phyloP scores from a whole-genome alignment of 2,329 filamentous ascomycete species.

The Chrysosphaeria jannelii region DNA sequence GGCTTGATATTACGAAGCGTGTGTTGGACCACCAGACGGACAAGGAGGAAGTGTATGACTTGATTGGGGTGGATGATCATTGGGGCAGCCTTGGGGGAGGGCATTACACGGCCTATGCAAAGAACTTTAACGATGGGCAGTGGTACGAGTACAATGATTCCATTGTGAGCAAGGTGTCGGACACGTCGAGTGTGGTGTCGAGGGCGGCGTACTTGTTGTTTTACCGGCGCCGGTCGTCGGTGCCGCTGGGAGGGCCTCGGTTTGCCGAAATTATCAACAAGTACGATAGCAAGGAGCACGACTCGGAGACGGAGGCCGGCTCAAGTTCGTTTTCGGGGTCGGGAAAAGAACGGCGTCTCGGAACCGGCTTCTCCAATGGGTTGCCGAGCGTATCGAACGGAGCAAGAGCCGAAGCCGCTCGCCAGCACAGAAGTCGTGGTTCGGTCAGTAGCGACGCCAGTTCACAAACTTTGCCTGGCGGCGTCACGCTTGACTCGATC shows the following conservation, averaged over 20 bases:
- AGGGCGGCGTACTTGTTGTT: slow-evolving; percentile 74
- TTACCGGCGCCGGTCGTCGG: slow-evolving; percentile 58
- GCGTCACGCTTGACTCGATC: too few species aligned
- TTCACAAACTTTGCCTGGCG: too few species aligned
- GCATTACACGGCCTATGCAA: slow-evolving; percentile 84
- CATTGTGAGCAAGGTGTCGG: slow-evolving; percentile 28
- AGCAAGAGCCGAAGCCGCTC: slow-evolving; percentile 54
- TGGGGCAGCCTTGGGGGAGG: slow-evolving; percentile 80
- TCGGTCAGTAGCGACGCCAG: slow-evolving; percentile 12
- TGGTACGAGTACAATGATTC: slow-evolving; percentile 98
- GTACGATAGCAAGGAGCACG: slow-evolving; percentile 20
- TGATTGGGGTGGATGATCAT: slow-evolving; percentile 90
- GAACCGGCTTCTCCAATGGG: slow-evolving; percentile 58
- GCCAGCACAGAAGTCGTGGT: slow-evolving; percentile 29
- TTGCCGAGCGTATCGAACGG: slow-evolving; percentile 64
- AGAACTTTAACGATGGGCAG: slow-evolving; percentile 62
- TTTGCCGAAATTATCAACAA: slow-evolving; percentile 40
- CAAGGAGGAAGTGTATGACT: slow-evolving; percentile 64
- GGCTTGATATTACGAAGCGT: slow-evolving; percentile 50
- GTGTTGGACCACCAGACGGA: slow-evolving; percentile 55
- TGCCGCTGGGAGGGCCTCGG: slow-evolving; percentile 48
- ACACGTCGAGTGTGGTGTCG: slow-evolving; percentile 34
- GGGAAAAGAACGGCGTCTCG: slow-evolving; percentile 75
- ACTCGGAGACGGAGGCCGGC: slow-evolving; percentile 15
- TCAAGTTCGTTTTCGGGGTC: slow-evolving; percentile 7